Conservation (phyloP, 139 green algal genomes). For the Chlorella sorokiniana region DNA sequence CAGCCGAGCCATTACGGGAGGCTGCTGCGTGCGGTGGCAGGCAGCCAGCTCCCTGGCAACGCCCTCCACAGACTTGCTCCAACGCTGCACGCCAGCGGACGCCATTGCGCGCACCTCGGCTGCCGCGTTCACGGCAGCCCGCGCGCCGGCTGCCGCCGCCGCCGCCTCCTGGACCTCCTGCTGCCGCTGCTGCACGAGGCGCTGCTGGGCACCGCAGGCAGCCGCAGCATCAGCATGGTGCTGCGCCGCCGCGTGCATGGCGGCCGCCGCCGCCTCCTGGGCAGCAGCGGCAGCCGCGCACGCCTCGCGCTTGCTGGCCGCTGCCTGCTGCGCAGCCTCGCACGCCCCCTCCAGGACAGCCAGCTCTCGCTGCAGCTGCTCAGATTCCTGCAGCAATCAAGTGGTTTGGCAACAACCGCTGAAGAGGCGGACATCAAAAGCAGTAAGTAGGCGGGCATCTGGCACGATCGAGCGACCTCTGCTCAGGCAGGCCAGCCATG, state of each 20-base stretch:
- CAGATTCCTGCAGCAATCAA: constrained; percentile 8
- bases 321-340: not conserved
- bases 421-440: not conserved
- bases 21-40: constrained; percentile 21
- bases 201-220: not conserved
- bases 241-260: constrained; percentile 20
- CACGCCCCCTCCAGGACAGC: not conserved
- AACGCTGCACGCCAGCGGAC: constrained; percentile 3
- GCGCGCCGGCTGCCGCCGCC: not conserved
- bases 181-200: constrained; percentile 3
- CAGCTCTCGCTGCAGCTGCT: not conserved
- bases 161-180: not conserved
- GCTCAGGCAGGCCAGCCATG: no score
- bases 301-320: not conserved
- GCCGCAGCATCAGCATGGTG: not conserved
- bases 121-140: constrained; percentile 2
- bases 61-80: constrained; percentile 24
- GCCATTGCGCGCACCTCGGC: constrained; percentile 1
- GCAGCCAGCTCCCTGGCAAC: constrained; percentile 27
- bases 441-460: not conserved
- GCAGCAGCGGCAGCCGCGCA: not conserved
- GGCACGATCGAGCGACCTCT: no score
- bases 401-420: not conserved
- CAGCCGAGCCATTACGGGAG: constrained; percentile 9
- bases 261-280: not conserved